Base-by-base conservation (phyloP, 441 rosid species). In the Omphalea diandra region DNA sequence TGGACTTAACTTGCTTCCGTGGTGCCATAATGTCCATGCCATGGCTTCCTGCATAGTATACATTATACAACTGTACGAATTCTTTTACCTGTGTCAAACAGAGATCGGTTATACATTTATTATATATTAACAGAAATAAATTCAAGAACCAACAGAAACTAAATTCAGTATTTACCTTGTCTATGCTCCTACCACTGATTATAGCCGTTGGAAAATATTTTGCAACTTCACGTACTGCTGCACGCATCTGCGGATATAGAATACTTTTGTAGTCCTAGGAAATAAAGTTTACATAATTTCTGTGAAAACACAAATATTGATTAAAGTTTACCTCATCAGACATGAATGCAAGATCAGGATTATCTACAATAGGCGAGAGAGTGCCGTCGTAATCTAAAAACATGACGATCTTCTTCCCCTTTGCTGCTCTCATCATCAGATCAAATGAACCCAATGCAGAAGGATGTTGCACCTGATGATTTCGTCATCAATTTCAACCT, bases 301-400 rank as follows among this genome's bases (percentile, higher is more conserved):
- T n/a, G n/a, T n/a, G n/a, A n/a, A n/a, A n/a, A n/a, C n/a, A n/a
- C n/a, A 41, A 41, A 11, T 44, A 44, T 44, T 44, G 15, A n/a
- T n/a, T 68, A 35, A 26, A 69, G 63, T 85, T 82, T 85, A 90
- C 98, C 80, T 81, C 83, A 46, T 69, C 78, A 69, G 97, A 86
- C 98, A 95, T 90, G 82, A 88, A 84, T 3, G 99, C 98, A 9
- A 59, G 74, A 70, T 89, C 94, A 64, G 99, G 99, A 66, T 95
- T 85, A 72, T 89, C 91, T 41, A 95, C 99, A 32, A 95, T 93
- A 35, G 98, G 99, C 0, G 99, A 93, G 73, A 95, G 96, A 38
- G 98, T 92, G 22, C 99, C 99, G 18, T 93, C 99, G 47, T 95
- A 95, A 74, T 95, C 99, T 77, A 95, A 70, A 80, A 95, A 95